Base-by-base conservation (phyloP, 352 stramenopile species). In the Phytophthora quininea region DNA sequence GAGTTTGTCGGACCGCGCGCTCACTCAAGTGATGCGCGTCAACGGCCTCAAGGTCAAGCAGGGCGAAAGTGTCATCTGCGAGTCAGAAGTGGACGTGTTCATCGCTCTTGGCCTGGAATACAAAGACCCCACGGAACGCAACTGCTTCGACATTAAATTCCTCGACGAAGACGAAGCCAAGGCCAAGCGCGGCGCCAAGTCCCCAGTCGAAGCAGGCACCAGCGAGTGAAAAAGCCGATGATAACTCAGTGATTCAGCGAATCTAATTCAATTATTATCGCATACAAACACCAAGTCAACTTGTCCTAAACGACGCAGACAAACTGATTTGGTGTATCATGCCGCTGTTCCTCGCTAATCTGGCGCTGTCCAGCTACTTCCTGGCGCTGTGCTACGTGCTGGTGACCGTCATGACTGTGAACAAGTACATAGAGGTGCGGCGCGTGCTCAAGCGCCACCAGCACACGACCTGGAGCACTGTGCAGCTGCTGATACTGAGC, bases 281-380 rank as follows among this genome's bases (percentile, higher is more conserved):
- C 1, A 24, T 63, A 50, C 51, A 62, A 57, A 60, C 5, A 42
- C 2, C 24, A 58, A 45, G 30, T 55, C 4, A 60, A 66, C 30
- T 63, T 27, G 3, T 47, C 40, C 19, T 24, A 47, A 47, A 9
- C 4, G 40, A 4, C n/a, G 15, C 37, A 48, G 19, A 58, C 42
- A 38, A 59, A 29, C 24, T 6, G 57, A 54, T 12, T 9, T 11
- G 55, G 19, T n/a, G 27, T n/a, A 62, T 48, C 58, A 94, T 94
- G 86, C 76, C 86, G 81, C 80, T 96, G 29, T 96, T 96, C 73
- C 83, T 96, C n/a, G 87, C 82, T 49, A 93, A 93, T 70, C 70
- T 96, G 67, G 88, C 84, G 58, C 93, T 96, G 86, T 74, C 88
- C 65, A 93, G 84, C 77, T 96, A 93, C 73, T 96, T 96, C 61